Percentiles rank a stretch among this genome's conserved stretches.
Conservation (phyloP, 2,329 filamentous ascomycete genomes). For the Penicillium sp. region DNA sequence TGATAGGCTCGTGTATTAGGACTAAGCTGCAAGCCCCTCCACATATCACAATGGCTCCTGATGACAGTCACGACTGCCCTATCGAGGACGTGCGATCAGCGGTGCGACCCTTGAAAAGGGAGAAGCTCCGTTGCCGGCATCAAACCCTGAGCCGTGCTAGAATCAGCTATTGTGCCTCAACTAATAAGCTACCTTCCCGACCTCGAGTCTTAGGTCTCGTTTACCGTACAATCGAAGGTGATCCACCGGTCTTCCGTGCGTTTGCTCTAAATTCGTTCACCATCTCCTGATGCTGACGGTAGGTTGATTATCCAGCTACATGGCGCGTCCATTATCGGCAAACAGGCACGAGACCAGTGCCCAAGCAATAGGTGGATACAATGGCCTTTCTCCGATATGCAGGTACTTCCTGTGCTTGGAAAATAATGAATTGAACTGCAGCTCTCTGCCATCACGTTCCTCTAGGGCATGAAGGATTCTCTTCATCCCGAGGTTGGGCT, state of each 20-base stretch:
- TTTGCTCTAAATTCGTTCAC: constrained; percentile 8
- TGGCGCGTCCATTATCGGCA: constrained; percentile 2
- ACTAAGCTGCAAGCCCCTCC: constrained; percentile 20
- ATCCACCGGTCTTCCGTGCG: not conserved
- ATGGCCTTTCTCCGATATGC: not conserved
- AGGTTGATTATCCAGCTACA: constrained; percentile 4
- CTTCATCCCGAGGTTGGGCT: not conserved
- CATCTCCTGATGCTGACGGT: constrained; percentile 2
- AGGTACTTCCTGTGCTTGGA: not conserved
- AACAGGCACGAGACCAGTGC: constrained; percentile 15
- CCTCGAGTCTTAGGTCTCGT: not conserved
- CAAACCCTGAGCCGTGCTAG: constrained; percentile 12
- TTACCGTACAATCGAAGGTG: not conserved
- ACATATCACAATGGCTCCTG: constrained; percentile 16
- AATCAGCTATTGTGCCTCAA: constrained; percentile 4
- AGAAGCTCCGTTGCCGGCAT: constrained; percentile 10
- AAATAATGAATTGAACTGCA: not conserved
- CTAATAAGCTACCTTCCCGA: not conserved
- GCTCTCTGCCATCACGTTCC: not conserved
- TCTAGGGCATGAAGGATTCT: not conserved
- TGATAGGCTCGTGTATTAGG: constrained; percentile 4
- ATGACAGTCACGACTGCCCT: not conserved
- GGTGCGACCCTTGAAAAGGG: constrained; percentile 10
- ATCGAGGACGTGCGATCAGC: constrained; percentile 12
- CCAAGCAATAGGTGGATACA: not conserved